Evolutionary conservation across 495 filamentous ascomycete species (phyloP).

Genomic region (Copromyces sp.): DNA sequence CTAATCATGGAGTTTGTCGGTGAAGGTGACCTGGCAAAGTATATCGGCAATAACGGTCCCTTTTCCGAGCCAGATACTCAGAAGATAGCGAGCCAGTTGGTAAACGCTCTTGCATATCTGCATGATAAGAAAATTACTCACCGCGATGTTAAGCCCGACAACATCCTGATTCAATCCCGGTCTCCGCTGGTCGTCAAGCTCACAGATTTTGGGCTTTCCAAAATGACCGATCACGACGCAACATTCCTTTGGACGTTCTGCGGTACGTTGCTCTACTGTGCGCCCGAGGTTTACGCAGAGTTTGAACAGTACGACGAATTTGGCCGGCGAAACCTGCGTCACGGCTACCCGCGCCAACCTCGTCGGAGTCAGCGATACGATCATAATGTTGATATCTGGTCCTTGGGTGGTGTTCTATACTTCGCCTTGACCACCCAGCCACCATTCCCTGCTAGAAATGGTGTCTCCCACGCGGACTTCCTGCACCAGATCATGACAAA

Average conservation of each 20-base stretch:
- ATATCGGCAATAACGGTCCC: conserved; percentile 46
- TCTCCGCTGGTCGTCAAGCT: conserved; percentile 67
- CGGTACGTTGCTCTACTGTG: conserved; percentile 90
- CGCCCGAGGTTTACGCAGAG: conserved; percentile 88
- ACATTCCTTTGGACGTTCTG: conserved; percentile 95
- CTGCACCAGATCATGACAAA: conserved; percentile 75
- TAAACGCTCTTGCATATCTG: conserved; percentile 77
- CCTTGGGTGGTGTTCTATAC: conserved; percentile 82
- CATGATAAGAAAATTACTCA: conserved; percentile 84
- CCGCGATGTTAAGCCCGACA: conserved; percentile 96
- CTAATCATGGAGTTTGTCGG: conserved; percentile 89
- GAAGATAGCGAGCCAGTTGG: conserved; percentile 62
- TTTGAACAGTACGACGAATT: conserved; percentile 50
- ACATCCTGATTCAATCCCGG: conserved; percentile 69
- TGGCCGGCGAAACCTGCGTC: conserved; percentile 34
- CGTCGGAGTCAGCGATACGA: conserved; percentile 53
- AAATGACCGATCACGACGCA: conserved; percentile 67
- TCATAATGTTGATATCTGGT: conserved; percentile 91
- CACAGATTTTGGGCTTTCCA: conserved; percentile 85
- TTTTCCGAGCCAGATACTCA: conserved; percentile 60
- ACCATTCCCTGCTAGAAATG: conserved; percentile 61
- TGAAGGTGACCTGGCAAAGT: conserved; percentile 70
- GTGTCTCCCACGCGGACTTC: conserved; percentile 48
- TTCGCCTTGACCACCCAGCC: conserved; percentile 63
- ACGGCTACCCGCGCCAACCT: conserved; percentile 19